Conservation (phyloP, 2,329 filamentous ascomycete genomes). For the Arthrobotrys musiformis region DNA sequence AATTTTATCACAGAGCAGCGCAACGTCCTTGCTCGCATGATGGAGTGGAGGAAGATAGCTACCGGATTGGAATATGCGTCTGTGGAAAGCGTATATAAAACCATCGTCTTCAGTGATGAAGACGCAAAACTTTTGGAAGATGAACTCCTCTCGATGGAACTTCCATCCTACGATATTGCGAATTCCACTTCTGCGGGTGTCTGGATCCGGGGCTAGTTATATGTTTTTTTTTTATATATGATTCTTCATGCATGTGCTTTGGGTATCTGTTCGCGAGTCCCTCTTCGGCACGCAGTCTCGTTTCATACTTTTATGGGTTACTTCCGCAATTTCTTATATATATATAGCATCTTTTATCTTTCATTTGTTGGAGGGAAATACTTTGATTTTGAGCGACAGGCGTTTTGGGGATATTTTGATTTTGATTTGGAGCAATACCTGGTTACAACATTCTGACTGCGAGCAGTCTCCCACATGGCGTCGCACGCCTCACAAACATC, state of each 20-base stretch:
- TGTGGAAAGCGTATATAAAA: conserved; percentile 28
- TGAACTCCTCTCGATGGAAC: conserved; percentile 25
- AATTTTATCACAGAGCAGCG: conserved; percentile 42
- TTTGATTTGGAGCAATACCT: neutral
- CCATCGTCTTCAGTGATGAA: conserved; percentile 33
- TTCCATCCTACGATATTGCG: too few relatives aligned
- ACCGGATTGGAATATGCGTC: conserved; percentile 28
- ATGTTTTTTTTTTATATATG: too few relatives aligned
- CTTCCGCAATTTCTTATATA: neutral
- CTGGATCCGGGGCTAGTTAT: too few relatives aligned
- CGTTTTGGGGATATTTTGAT: neutral
- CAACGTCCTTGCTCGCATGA: conserved; percentile 50
- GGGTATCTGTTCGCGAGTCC: neutral
- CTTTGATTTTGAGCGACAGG: conserved; percentile 1
- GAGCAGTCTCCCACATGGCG: neutral
- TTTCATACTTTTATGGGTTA: neutral
- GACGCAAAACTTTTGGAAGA: conserved; percentile 30
- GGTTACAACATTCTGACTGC: neutral
- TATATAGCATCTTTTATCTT: neutral
- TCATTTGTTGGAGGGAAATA: neutral
- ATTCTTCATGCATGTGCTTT: neutral
- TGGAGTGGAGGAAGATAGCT: conserved; percentile 32
- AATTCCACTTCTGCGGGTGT: too few relatives aligned
- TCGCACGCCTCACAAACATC: neutral
- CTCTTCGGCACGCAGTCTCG: neutral